These are phyloP conservation scores for Pisolithus microcarpus DNA, from an alignment of 768 basidiomycete genomes.

Conservation along the genomic window DNA sequence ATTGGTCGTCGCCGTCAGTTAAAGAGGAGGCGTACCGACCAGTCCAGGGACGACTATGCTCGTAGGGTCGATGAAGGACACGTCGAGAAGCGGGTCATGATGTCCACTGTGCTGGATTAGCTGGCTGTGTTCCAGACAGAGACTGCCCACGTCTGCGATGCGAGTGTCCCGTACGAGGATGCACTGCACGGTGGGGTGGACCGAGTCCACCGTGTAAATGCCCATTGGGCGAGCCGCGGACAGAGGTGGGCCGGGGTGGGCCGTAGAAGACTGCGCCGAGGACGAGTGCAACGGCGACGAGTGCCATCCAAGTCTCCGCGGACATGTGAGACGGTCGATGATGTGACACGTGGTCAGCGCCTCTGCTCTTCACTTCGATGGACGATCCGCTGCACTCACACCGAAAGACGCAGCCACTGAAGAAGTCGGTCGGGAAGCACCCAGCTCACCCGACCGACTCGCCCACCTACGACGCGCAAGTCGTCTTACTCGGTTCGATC, in stretches of 20 bases:
- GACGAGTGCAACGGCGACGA: not conserved
- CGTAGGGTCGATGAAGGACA: constrained; percentile 22
- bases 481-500: constrained; percentile 11
- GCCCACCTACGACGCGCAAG: constrained; percentile 70
- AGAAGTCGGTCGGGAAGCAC: constrained; percentile 66
- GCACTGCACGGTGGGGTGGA: constrained; percentile 49
- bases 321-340: no score
- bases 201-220: no score
- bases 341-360: no score
- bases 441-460: constrained; percentile 45
- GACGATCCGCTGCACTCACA: constrained; percentile 27
- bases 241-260: no score
- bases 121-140: constrained; percentile 5
- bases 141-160: constrained; percentile 43
- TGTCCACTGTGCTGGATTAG: constrained; percentile 10
- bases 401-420: constrained; percentile 32
- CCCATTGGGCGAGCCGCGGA: no score
- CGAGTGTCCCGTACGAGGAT: constrained; percentile 44
- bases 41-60: constrained; percentile 69
- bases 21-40: constrained; percentile 40
- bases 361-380: constrained; percentile 3
- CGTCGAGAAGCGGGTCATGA: constrained; percentile 18
- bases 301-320: no score
- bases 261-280: not conserved
- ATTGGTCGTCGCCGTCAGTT: not conserved